Evolutionary conservation across 116 monocot species (phyloP).

Genomic region (Dioscorea cayenensis): DNA sequence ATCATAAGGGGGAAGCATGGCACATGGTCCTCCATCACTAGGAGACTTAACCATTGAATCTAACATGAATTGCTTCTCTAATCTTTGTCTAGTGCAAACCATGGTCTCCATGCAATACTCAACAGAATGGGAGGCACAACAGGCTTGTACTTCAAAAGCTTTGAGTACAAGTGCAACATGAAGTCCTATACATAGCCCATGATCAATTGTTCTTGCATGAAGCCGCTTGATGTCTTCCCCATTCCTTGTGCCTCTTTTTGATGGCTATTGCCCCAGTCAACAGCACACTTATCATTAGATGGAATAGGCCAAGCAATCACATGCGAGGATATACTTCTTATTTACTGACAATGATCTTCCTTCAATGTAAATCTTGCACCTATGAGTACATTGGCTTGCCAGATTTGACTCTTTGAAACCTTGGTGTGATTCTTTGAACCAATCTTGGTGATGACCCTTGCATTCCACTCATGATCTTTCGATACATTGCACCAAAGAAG

Average conservation of each 20-base stretch:
- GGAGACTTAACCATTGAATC: conserved; percentile 9
- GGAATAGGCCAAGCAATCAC: conserved; percentile 25
- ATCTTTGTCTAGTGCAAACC: background rate
- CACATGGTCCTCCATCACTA: background rate
- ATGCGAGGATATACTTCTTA: conserved; percentile 28
- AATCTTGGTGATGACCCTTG: no score
- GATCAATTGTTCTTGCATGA: conserved; percentile 7
- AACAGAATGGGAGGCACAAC: conserved; percentile 1
- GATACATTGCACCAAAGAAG: no score
- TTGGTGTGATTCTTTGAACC: no score
- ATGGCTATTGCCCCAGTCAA: conserved; percentile 34
- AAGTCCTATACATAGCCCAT: conserved; percentile 22
- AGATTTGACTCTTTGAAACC: no score
- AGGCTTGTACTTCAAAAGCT: conserved; percentile 19
- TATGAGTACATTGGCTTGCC: no score
- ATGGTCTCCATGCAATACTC: conserved; percentile 14
- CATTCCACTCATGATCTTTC: no score
- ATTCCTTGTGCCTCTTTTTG: conserved; percentile 14
- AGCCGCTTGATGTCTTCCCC: conserved; percentile 14
- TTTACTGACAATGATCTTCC: conserved; percentile 32
- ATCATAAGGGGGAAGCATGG: conserved; percentile 5
- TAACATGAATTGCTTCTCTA: conserved; percentile 11
- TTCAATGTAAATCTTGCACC: conserved; percentile 35
- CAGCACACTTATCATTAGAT: conserved; percentile 22
- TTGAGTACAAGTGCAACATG: conserved; percentile 19